Evolutionary conservation across 768 basidiomycete species (phyloP).

Genomic region (Clathrus columnatus): DNA sequence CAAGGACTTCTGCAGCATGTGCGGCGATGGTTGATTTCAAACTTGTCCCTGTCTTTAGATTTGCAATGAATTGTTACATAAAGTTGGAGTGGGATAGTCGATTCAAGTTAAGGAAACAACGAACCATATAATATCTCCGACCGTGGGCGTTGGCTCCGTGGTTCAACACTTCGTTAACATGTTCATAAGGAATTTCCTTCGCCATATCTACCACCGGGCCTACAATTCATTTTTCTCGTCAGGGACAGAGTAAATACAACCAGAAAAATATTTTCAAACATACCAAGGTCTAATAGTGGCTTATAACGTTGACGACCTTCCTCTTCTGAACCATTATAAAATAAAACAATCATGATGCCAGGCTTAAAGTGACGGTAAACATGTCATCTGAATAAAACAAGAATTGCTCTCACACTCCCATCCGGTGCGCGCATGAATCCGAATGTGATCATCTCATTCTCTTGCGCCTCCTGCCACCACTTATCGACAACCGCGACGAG

Average conservation of each 20-base stretch:
- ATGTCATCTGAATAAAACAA: neutral
- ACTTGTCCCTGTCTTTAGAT: neutral
- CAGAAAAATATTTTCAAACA: neutral
- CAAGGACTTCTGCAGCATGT: constrained; percentile 24
- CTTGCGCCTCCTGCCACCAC: constrained; percentile 30
- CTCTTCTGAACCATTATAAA: constrained; percentile 19
- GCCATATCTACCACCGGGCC: constrained; percentile 34
- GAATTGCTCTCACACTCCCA: constrained; percentile 31
- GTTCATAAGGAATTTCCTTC: constrained; percentile 39
- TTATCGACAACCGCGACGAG: constrained; percentile 20
- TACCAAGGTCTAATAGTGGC: constrained; percentile 18
- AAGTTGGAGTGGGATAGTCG: neutral
- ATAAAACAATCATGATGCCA: constrained; percentile 27
- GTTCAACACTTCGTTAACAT: constrained; percentile 38
- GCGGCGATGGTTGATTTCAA: constrained; percentile 12
- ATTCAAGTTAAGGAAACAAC: constrained; percentile 24
- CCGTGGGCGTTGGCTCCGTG: constrained; percentile 26
- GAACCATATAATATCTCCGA: constrained; percentile 34
- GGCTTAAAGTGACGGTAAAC: constrained; percentile 25
- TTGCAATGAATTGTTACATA: neutral
- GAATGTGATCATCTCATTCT: constrained; percentile 33
- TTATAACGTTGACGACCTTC: constrained; percentile 19
- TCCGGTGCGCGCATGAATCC: constrained; percentile 29
- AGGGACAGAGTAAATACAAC: neutral
- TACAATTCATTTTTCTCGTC: constrained; percentile 12